Base-by-base conservation (phyloP, 2,329 filamentous ascomycete species). In the Juglanconis oblonga region DNA sequence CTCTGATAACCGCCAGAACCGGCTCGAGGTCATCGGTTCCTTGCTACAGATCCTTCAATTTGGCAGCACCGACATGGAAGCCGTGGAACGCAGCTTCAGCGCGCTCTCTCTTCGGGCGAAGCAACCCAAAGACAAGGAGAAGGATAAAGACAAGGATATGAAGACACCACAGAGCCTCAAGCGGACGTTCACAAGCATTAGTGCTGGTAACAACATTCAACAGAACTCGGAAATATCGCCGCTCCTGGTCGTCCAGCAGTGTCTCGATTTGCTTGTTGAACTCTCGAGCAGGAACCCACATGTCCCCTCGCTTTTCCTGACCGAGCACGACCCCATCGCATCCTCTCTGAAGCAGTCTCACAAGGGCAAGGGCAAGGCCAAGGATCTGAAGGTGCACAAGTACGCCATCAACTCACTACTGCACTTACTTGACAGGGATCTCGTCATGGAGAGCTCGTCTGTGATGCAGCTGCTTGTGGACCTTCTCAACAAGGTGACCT, bases 361-460 rank as follows among this genome's bases (percentile, higher is more conserved):
- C 24, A 89, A 87, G 68, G 88, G 89, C 65, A 98, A 97, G 76
- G 92, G 91, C 68, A 98, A 98, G 73, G 84, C 80, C 55, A 95
- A 94, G 74, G 94, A 97, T 65, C 86, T 80, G 66, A 96, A 90
- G 73, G 87, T 91, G 33, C 87, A 88, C 66, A 95, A 91, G 71
- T 99, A 90, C 71, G 92, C 96, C 9, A 84, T 99, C 71, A 99
- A 99, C 72, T 92, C 93, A 13, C 79, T 99, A 35, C 81, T 99
- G 51, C 88, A 87, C 63, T 82, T 99, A 5, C 82, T 99, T 29
- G 95, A 98, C 71, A 90, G 95, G n/a, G 91, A 92, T 65, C 81
- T 98, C 63, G 93, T 99, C 65, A 96, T 97, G 77, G 95, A 99
- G 75, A 99, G 92, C 75, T 93, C 94, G n/a, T 83, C 88, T 6